These are phyloP conservation scores for Phaeosphaeria sp. DNA, from an alignment of 2,329 filamentous ascomycete species.

Conservation along the genomic window DNA sequence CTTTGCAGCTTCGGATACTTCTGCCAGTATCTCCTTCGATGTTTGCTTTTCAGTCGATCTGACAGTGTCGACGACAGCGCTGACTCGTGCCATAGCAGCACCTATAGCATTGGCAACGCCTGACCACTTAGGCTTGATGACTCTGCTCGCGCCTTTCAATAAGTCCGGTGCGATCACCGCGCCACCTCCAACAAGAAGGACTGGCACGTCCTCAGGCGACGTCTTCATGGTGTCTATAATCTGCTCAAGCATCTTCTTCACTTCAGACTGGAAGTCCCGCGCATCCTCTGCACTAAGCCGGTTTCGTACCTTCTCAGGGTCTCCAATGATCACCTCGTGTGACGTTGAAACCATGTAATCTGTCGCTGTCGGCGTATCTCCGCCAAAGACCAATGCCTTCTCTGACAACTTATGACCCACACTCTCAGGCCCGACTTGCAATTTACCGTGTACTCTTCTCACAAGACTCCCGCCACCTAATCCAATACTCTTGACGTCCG, in stretches of 20 bases:
- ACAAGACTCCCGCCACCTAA: conserved; percentile 67
- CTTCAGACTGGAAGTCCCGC: conserved; percentile 47
- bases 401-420: conserved; percentile 64
- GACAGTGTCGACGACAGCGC: conserved; percentile 52
- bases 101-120: conserved; percentile 71
- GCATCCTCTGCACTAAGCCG: conserved; percentile 47
- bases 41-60: conserved; percentile 46
- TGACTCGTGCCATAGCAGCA: conserved; percentile 67
- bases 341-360: conserved; percentile 58
- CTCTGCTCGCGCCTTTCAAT: conserved; percentile 63
- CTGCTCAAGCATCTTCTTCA: conserved; percentile 62
- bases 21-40: conserved; percentile 42
- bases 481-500: conserved; percentile 66
- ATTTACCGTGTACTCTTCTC: conserved; percentile 44
- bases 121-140: conserved; percentile 64
- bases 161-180: conserved; percentile 64
- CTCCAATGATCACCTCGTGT: conserved; percentile 51
- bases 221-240: conserved; percentile 70
- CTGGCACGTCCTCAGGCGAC: conserved; percentile 64
- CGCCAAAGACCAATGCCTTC: conserved; percentile 65
- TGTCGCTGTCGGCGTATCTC: conserved; percentile 64
- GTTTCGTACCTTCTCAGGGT: conserved; percentile 47
- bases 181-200: conserved; percentile 69
- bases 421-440: conserved; percentile 67
- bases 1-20: conserved; percentile 48